A percentile compares a stretch with the other conserved stretches of the same genome.
Conservation (phyloP, 2,329 filamentous ascomycete species). For the Fusarium abutilonis region DNA sequence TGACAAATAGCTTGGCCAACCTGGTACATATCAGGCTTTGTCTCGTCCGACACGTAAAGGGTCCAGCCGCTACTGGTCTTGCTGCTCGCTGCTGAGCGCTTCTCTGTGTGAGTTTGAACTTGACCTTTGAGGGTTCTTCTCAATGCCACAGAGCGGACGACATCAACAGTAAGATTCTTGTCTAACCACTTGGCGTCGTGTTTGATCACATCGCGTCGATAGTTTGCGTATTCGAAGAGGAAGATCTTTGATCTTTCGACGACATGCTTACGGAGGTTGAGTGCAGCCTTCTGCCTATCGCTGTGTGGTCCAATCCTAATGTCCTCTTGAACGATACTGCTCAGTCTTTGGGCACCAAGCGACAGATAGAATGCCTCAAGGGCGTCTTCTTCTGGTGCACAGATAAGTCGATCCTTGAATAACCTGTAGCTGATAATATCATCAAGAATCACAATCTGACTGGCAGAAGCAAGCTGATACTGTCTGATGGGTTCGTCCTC, state of each 20-base stretch:
- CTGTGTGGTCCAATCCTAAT: conserved; percentile 74
- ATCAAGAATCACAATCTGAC: conserved; percentile 80
- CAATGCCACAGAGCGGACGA: conserved; percentile 81
- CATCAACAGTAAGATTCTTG: conserved; percentile 79
- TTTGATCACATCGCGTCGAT: conserved; percentile 79
- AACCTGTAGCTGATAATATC: conserved; percentile 89
- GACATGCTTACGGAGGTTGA: conserved; percentile 79
- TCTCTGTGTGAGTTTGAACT: conserved; percentile 75
- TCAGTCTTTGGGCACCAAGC: conserved; percentile 81
- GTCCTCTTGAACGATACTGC: conserved; percentile 80
- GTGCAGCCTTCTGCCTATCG: conserved; percentile 73
- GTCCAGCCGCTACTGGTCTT: conserved; percentile 65
- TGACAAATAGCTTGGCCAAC: conserved; percentile 88
- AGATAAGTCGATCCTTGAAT: conserved; percentile 86
- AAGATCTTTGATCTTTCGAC: conserved; percentile 91
- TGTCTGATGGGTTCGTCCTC: conserved; percentile 75
- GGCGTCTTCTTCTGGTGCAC: conserved; percentile 87
- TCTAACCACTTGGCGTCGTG: conserved; percentile 93
- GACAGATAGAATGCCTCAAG: conserved; percentile 86
- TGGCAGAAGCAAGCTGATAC: conserved; percentile 78
- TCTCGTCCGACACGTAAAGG: conserved; percentile 77
- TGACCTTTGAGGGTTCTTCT: conserved; percentile 79
- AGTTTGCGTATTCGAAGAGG: conserved; percentile 77
- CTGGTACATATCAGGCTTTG: conserved; percentile 85
- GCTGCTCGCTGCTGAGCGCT: conserved; percentile 75